These are phyloP conservation scores for Dipodascopsis uninucleata DNA, from an alignment of 805 yeast species.

Conservation along the genomic window DNA sequence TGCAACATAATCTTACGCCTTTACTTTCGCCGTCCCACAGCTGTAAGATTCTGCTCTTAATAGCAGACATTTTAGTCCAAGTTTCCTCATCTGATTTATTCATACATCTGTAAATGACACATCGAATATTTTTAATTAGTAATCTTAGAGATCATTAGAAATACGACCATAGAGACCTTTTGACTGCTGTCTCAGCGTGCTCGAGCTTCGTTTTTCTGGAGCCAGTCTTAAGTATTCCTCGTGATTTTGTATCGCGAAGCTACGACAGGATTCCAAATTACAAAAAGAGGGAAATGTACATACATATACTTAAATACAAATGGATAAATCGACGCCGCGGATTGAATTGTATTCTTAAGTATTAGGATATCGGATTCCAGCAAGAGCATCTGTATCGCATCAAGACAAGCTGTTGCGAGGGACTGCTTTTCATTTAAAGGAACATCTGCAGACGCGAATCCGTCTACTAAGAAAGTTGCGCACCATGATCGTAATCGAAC, in stretches of 20 bases:
- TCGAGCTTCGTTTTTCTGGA: no score
- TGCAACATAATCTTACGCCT: constrained; percentile 63
- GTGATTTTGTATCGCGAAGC: no score
- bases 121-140: background rate
- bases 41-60: constrained; percentile 58
- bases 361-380: constrained; percentile 31
- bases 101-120: constrained; percentile 34
- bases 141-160: no score
- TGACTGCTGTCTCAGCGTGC: no score
- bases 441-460: constrained; percentile 34
- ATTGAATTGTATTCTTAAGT: constrained; percentile 40
- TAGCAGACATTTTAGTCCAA: constrained; percentile 55
- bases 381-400: constrained; percentile 31
- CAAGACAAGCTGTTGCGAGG: constrained; percentile 34
- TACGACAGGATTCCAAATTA: background rate
- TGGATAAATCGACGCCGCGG: constrained; percentile 46
- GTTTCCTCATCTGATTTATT: constrained; percentile 38
- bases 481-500: constrained; percentile 37
- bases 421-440: constrained; percentile 27
- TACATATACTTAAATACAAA: constrained; percentile 44
- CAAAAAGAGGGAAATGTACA: constrained; percentile 1
- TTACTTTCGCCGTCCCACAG: constrained; percentile 49
- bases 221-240: no score
- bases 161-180: no score
- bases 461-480: constrained; percentile 38